Base-by-base conservation (phyloP, 768 basidiomycete species). In the Pisolithus sp. region DNA sequence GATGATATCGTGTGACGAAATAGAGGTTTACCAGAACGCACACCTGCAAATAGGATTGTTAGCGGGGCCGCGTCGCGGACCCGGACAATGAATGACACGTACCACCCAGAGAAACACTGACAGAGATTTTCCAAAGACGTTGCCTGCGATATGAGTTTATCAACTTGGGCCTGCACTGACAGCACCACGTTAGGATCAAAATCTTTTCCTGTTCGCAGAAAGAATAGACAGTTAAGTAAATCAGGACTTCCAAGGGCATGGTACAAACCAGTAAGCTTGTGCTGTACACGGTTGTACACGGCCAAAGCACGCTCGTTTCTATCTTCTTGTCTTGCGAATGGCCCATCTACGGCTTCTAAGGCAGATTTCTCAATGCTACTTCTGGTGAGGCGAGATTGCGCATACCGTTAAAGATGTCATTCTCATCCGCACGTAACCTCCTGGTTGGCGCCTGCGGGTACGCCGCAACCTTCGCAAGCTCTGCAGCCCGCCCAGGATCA, bases 101-200 rank as follows among this genome's bases (percentile, higher is more conserved):
- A 86, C 93, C 93, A 95, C 67, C 93, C 93, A 55, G 92, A 89
- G 75, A 95, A 96, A 62, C 92, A 93, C 66, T 95, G 94, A 66
- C 93, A 96, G 2, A 98, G 80, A 66, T 98, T 96, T 68, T 97
- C 94, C 41, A 97, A 68, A 13, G 90, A 86, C 4, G 89, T 96
- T 5, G 96, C 92, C 67, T 98, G 92, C 56, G 85, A 78, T 56
- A 99, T 97, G 49, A 99, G 75, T 66, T 88, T 86, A 62, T 93
- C 90, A 12, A 99, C 96, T 68, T 99, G 96, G 9, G 74, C 79
- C 23, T 76, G 71, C n/a, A 97, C 89, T 8, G 76, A 71, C 44
- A 98, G 75, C 1, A 76, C 73, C 44, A 82, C 71, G 5, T 90
- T 84, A 0, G 92, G 89, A 62, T 95, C 89, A 74, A 98, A 98